A percentile compares a stretch with the other conserved stretches of the same genome.
Evolutionary conservation across 75 land plant genomes (phyloP).

Genomic region (Sequoiadendron giganteum): DNA sequence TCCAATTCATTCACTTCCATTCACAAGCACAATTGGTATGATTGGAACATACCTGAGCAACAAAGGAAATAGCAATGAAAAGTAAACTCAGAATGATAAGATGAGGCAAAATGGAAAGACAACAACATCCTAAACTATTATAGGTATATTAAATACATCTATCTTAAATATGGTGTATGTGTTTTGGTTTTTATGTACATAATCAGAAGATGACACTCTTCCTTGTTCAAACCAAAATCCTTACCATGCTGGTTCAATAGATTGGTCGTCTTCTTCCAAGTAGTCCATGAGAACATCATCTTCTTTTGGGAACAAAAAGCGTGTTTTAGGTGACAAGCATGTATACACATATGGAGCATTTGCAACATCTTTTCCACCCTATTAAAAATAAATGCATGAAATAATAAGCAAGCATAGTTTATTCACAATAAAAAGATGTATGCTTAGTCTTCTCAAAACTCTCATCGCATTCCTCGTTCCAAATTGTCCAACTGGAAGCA

Average conservation of each 20-base stretch:
- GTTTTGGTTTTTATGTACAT: neutral
- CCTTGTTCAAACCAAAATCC: neutral
- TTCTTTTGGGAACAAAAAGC: slow-evolving; percentile 80
- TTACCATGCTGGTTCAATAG: slow-evolving; percentile 91
- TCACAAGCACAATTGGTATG: slow-evolving; percentile 89
- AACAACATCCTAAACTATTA: neutral
- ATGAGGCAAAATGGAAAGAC: neutral
- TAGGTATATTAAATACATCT: no score
- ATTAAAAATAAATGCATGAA: slow-evolving; percentile 10
- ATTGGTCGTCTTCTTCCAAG: slow-evolving; percentile 89
- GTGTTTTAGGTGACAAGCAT: slow-evolving; percentile 65
- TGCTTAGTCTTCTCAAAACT: neutral
- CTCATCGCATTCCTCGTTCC: slow-evolving; percentile 77
- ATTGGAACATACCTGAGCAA: slow-evolving; percentile 82
- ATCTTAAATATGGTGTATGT: no score
- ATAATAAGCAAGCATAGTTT: neutral
- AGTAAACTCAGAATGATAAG: neutral
- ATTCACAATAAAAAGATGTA: neutral
- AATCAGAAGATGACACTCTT: neutral
- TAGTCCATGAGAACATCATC: slow-evolving; percentile 91
- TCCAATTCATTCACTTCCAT: slow-evolving; percentile 99
- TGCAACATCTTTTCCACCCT: slow-evolving; percentile 99
- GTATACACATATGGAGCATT: slow-evolving; percentile 92
- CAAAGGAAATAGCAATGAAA: neutral
- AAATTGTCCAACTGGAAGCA: slow-evolving; percentile 90